Conservation (phyloP, 1,284 basidiomycete species). For the Tetrapyrgos nigripes region DNA sequence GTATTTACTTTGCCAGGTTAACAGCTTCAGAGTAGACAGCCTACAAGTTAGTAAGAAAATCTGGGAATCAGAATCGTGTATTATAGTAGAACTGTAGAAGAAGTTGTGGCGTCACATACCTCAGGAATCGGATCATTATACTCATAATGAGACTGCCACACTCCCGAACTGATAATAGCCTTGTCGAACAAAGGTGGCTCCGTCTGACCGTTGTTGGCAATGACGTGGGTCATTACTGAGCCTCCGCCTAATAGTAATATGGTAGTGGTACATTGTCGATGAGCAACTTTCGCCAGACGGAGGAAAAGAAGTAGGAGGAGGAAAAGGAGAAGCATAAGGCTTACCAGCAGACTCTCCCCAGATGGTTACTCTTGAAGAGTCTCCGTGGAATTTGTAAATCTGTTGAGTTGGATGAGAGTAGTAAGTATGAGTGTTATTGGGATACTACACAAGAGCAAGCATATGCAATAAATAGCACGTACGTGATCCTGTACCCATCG, state of each 20-base stretch:
- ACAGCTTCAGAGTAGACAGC: slow-evolving; percentile 22
- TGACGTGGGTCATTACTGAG: slow-evolving; percentile 23
- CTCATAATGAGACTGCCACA: slow-evolving; percentile 50
- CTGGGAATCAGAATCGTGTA: neutral
- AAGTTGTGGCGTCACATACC: slow-evolving; percentile 28
- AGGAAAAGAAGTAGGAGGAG: neutral
- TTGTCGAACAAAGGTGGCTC: slow-evolving; percentile 48
- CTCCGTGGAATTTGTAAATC: slow-evolving; percentile 36
- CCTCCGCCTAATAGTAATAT: slow-evolving; percentile 21
- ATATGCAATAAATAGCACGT: slow-evolving; percentile 5
- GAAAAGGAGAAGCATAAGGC: neutral
- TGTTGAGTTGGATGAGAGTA: neutral
- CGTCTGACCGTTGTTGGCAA: slow-evolving; percentile 40
- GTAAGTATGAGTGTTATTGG: neutral
- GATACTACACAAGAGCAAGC: neutral
- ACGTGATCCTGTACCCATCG: slow-evolving; percentile 39
- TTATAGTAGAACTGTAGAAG: neutral
- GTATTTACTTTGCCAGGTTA: slow-evolving; percentile 16
- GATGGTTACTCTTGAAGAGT: slow-evolving; percentile 37
- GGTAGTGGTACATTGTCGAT: neutral
- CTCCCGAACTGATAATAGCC: slow-evolving; percentile 53
- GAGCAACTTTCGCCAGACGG: neutral
- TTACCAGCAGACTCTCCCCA: slow-evolving; percentile 39
- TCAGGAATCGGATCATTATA: slow-evolving; percentile 51
- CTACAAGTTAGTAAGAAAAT: too few relatives aligned